Base-by-base conservation (phyloP, 73 alveolate species). In the Paramecium tetraurelia region DNA sequence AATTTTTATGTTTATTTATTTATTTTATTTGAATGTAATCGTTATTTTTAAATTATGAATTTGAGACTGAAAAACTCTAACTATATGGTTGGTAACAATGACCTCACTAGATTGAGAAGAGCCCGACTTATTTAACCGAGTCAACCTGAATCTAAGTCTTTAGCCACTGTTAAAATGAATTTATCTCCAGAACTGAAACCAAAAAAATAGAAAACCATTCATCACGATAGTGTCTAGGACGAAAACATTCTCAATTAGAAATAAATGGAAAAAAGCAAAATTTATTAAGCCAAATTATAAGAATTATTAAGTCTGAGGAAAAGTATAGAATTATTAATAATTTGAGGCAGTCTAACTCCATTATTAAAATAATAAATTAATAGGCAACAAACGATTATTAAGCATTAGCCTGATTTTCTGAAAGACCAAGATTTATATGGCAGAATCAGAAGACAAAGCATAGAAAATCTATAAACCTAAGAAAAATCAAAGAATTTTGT, bases 41-140 rank as follows among this genome's bases (percentile, higher is more conserved):
- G 84, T 63, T 63, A 63, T 63, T 63, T 63, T 63, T 63, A 21
- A 59, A 59, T 31, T 63, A 63, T 63, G 84, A 63, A 20, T 63
- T 63, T 63, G 4, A 20, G 84, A 33, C 27, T 63, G 35, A 63
- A 63, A 33, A 63, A 63, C 46, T 22, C 20, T 63, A 22, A 22
- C 31, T 53, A 22, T 18, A 5, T 53, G 11, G 31, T 53, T 53
- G 31, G 69, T 2, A 53, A 63, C 11, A 27, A 63, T 31, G 84
- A 63, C 21, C 16, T 63, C 12, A 33, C 29, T 11, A 27, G 48
- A 20, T 63, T 63, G 5, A 27, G 48, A 31, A 63, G 84, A 63
- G 46, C 84, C 4, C 9, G 27, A 63, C 29, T 63, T 1, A 33
- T 63, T 31, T 33, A 63, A 18, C 50, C 20, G 1, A 63, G 29